Evolutionary conservation across 495 filamentous ascomycete genomes (phyloP).

Genomic region (Neohortaea acidophila): DNA sequence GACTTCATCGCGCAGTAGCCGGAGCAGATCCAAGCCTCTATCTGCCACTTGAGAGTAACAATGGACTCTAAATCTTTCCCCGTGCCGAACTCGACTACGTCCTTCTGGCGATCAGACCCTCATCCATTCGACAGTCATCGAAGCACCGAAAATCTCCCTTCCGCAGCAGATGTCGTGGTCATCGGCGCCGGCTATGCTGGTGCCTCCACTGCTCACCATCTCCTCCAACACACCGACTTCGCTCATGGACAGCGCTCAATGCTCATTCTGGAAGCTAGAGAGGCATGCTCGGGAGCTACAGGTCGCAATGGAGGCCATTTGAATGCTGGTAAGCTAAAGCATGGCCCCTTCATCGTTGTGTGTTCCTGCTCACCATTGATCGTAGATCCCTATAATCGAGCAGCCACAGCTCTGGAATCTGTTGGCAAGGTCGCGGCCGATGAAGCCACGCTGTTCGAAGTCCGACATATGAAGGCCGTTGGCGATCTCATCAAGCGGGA

Average conservation of each 20-base stretch:
- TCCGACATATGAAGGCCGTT: not conserved
- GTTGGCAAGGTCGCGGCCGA: not conserved
- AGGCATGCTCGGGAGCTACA: not conserved
- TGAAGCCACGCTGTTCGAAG: not conserved
- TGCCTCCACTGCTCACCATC: not conserved
- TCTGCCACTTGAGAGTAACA: too few relatives aligned
- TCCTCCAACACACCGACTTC: not conserved
- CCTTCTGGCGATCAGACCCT: not conserved
- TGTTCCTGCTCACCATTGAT: not conserved
- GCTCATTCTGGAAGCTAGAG: constrained; percentile 1
- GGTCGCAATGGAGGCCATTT: not conserved
- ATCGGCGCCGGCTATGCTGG: constrained; percentile 1
- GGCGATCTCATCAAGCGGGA: not conserved
- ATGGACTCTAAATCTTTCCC: not conserved
- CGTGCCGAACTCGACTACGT: not conserved
- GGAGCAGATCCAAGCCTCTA: too few relatives aligned
- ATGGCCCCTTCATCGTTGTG: not conserved
- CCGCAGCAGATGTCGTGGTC: not conserved
- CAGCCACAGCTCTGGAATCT: not conserved
- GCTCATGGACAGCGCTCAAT: not conserved
- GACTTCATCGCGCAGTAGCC: too few relatives aligned
- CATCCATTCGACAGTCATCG: not conserved
- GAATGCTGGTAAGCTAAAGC: not conserved
- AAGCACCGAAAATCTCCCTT: not conserved
- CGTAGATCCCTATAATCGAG: not conserved